Evolutionary conservation across 106 monocot species (phyloP), one percentile per base, ranked within the genome.

Genomic region (Dendrobium catenatum): DNA sequence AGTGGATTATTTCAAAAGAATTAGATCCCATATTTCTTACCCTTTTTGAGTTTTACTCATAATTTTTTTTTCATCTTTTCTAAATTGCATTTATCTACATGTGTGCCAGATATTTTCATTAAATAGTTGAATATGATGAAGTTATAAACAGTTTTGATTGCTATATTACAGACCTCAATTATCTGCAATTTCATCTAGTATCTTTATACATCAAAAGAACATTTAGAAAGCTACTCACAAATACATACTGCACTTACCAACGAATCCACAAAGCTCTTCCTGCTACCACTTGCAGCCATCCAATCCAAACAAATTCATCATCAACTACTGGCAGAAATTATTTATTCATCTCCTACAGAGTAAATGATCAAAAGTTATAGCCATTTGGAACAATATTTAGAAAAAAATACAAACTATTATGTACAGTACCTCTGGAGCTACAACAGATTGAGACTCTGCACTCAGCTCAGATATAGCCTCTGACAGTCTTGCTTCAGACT

Each of bases 401-500:
- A 68, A 72, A 40, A 16, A 27, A 0, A 66, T 8, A 20, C 8
- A 20, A 4, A 16, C 15, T 11, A 82, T 48, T 58, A 56, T 9
- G 31, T 68, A n/a, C 78, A 78, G 5, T 78, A 87, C 86, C 86
- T 87, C 77, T 70, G 72, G 27, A 70, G 24, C 37, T 40, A 44
- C n/a, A 26, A 44, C n/a, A 26, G 72, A 42, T 78, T 13, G 4
- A 72, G 83, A 77, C 42, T 80, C 75, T 33, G 66, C 27, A 76
- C 31, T 41, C 9, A 79, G 41, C 59, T 88, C 85, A 3, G 83
- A 75, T 16, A 40, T 24, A 20, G 68, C 55, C 4, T 89, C 87
- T 43, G 75, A 76, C 19, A 81, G 83, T 82, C 89, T 91, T 54
- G 90, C 89, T 86, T 95, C 95, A 59, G 93, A 95, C 61, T 95